Percentiles rank a stretch among this genome's conserved stretches.
phyloP scores from a whole-genome alignment of 768 basidiomycete genomes.

The Rickenella mellea region DNA sequence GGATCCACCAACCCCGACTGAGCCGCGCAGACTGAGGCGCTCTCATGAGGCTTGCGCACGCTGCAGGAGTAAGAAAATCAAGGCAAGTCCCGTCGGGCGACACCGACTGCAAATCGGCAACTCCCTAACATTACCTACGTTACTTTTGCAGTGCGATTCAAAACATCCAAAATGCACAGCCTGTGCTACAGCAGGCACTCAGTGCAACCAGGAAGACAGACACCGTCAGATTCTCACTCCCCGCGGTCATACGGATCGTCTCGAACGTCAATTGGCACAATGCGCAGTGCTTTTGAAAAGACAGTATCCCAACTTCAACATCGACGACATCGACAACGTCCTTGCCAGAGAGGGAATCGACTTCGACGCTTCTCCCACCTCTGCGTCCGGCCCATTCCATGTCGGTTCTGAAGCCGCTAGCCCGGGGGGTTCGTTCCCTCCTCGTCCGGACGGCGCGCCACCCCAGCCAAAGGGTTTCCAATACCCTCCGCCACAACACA shows the following conservation, averaged over 20 bases:
- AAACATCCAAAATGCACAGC: constrained; percentile 84
- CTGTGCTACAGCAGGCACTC: constrained; percentile 68
- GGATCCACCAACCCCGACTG: constrained; percentile 46
- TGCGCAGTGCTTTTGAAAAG: constrained; percentile 74
- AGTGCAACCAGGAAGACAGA: constrained; percentile 82
- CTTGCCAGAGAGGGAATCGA: constrained; percentile 63
- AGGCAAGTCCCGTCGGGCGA: constrained; percentile 56
- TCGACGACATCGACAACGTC: constrained; percentile 57
- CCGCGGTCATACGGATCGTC: constrained; percentile 71
- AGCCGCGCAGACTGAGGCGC: constrained; percentile 73
- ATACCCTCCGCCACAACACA: constrained; percentile 15
- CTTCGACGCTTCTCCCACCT: constrained; percentile 12
- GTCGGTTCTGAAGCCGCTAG: constrained; percentile 12
- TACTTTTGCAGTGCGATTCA: constrained; percentile 64
- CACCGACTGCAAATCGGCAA: constrained; percentile 46
- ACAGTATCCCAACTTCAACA: constrained; percentile 55
- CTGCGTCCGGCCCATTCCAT: constrained; percentile 18
- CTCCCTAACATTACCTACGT: constrained; percentile 36
- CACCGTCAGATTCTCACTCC: constrained; percentile 82
- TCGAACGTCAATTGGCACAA: constrained; percentile 73
- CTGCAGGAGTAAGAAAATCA: constrained; percentile 95
- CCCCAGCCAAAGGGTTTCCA: constrained; percentile 17
- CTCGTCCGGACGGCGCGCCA: constrained; percentile 2
- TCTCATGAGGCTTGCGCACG: constrained; percentile 89
- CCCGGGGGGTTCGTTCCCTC: constrained; percentile 12